Base-by-base conservation (phyloP, 257 asterid genomes). In the Solanum piurae region DNA sequence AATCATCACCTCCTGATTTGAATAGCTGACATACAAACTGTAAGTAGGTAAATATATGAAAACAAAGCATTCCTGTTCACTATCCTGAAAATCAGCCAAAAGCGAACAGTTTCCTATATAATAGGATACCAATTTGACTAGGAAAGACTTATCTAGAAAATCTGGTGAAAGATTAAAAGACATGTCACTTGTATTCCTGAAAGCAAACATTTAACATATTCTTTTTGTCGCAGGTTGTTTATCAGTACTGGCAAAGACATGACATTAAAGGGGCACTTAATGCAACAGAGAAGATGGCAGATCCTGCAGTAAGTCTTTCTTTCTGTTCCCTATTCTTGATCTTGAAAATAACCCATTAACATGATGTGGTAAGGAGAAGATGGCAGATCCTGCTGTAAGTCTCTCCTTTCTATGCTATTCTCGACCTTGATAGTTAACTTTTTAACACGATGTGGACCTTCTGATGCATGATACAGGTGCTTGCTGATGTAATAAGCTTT, bases 231-330 rank as follows among this genome's bases (percentile, higher is more conserved):
- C 98, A 97, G 99, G 94, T 94, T 86, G 93, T 95, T 92, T 92
- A 89, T 72, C 91, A 75, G 87, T 93, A 89, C 93, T 97, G 99
- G 98, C 98, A 86, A 89, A 92, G 99, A 87, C 95, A 91, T 90
- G 99, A 97, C 93, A 89, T 95, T 87, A 95, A 91, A 92, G 99
- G 99, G 83, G 98, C 98, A 84, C 92, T 97, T 73, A 87, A 89
- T 89, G 93, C 96, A 38, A 90, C 90, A 90, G 91, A 93, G 93
- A 94, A 94, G 93, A 93, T 97, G 98, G 92, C 91, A 7, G 99
- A 97, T 92, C 93, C 92, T 88, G 95, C 95, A 68, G 99, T 97
- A 94, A 80, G 85, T 80, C 42, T 80, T 52, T 80, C 85, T 80
- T 46, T 46, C 85, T 80, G 66, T 46, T 29, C 85, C 29, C 66